Conservation (phyloP, 306 rosid genomes). For the Castanea crenata region DNA sequence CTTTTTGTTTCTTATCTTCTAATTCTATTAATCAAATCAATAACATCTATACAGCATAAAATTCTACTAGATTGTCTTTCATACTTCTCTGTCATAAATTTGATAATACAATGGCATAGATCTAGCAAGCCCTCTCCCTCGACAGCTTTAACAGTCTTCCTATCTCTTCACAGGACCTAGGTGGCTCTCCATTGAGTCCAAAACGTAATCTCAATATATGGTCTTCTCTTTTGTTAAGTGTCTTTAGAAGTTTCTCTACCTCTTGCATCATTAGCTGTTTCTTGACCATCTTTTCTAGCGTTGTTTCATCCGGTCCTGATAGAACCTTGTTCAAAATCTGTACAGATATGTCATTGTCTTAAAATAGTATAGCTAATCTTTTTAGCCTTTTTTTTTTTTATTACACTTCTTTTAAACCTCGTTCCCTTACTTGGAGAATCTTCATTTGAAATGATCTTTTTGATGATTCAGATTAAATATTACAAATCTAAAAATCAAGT, state of each 20-base stretch:
- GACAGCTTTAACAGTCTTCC: conserved; percentile 61
- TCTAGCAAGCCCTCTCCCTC: conserved; percentile 64
- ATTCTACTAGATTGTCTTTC: conserved; percentile 37
- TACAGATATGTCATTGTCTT: too few species aligned
- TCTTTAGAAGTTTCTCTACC: conserved; percentile 47
- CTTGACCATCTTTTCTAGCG: conserved; percentile 59
- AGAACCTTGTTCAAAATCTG: neutral
- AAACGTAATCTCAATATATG: conserved; percentile 48
- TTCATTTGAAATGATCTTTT: too few species aligned
- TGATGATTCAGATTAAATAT: too few species aligned
- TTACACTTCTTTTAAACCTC: too few species aligned
- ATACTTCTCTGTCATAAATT: conserved; percentile 39
- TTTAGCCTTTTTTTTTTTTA: too few species aligned
- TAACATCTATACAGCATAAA: conserved; percentile 37
- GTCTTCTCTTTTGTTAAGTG: conserved; percentile 57
- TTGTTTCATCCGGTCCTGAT: conserved; percentile 54
- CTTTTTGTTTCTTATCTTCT: neutral
- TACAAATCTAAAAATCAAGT: too few species aligned
- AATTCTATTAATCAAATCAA: neutral
- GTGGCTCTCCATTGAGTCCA: conserved; percentile 57
- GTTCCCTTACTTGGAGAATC: too few species aligned
- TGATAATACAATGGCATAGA: conserved; percentile 46
- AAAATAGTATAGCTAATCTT: too few species aligned
- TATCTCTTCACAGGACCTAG: conserved; percentile 60
- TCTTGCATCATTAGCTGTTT: conserved; percentile 47